phyloP scores from a whole-genome alignment of 2,329 filamentous ascomycete genomes.

The Madurella fahalii region DNA sequence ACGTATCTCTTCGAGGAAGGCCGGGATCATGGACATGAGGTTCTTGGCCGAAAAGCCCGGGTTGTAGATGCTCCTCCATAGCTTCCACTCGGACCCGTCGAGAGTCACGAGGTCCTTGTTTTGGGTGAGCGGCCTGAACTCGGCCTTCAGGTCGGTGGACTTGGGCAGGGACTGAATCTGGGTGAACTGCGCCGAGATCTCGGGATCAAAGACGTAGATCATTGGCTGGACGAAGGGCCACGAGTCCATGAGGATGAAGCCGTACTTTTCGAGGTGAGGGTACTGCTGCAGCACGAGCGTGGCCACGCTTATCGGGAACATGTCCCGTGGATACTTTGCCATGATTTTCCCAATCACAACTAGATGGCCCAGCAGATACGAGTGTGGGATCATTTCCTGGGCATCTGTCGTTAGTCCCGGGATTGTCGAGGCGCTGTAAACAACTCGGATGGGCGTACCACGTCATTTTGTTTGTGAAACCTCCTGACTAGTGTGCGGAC shows the following conservation, averaged over 20 bases:
- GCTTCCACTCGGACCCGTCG: slow-evolving; percentile 39
- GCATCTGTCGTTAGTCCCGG: not conserved
- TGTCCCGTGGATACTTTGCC: slow-evolving; percentile 28
- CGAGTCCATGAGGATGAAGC: slow-evolving; percentile 35
- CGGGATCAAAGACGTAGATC: slow-evolving; percentile 35
- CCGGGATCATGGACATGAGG: slow-evolving; percentile 33
- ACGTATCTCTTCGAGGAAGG: slow-evolving; percentile 31
- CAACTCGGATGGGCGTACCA: slow-evolving; percentile 23
- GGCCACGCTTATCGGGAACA: slow-evolving; percentile 25
- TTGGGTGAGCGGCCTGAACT: slow-evolving; percentile 31
- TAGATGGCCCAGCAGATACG: slow-evolving; percentile 33
- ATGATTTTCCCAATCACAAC: slow-evolving; percentile 26
- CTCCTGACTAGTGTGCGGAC: slow-evolving; percentile 27
- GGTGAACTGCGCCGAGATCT: slow-evolving; percentile 36
- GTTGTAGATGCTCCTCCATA: slow-evolving; percentile 35
- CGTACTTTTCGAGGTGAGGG: slow-evolving; percentile 28
- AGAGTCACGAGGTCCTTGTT: slow-evolving; percentile 33
- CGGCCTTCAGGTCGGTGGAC: slow-evolving; percentile 24
- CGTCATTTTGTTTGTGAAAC: slow-evolving; percentile 25
- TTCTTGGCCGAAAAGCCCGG: slow-evolving; percentile 37
- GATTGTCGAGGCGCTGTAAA: not conserved
- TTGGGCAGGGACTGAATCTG: slow-evolving; percentile 36
- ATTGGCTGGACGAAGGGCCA: slow-evolving; percentile 37
- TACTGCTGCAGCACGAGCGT: slow-evolving; percentile 28
- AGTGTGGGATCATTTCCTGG: slow-evolving; percentile 34